Percentiles rank a stretch among this genome's conserved stretches.
Conservation (phyloP, 2,329 filamentous ascomycete genomes). For the Alternaria triticimaculans region DNA sequence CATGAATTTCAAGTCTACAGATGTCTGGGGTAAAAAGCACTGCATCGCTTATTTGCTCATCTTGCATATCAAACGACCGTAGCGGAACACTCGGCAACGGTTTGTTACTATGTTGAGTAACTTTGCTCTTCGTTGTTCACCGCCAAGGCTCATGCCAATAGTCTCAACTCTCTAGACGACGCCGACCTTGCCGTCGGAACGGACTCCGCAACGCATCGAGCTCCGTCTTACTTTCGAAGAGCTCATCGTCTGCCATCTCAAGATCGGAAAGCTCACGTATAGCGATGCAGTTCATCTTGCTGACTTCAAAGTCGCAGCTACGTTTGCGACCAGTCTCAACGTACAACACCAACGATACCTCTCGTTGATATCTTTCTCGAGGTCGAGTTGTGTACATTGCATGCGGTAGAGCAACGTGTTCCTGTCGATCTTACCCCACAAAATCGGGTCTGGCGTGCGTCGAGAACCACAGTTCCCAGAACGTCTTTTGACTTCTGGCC, state of each 20-base stretch:
- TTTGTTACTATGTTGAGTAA: conserved; percentile 6
- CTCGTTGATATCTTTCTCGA: no score
- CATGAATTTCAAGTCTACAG: neutral
- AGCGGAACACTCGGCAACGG: conserved; percentile 18
- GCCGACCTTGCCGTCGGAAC: conserved; percentile 6
- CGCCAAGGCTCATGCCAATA: conserved; percentile 10
- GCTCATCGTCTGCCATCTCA: neutral
- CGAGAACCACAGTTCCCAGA: neutral
- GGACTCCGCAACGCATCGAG: neutral
- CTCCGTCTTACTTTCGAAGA: neutral
- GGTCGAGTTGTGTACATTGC: neutral
- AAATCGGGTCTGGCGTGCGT: neutral
- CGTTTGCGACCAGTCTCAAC: neutral
- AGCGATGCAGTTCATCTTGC: neutral
- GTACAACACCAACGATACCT: neutral
- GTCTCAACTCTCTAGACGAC: neutral
- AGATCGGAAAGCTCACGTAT: neutral
- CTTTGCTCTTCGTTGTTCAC: neutral
- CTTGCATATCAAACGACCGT: neutral
- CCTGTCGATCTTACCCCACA: conserved; percentile 11
- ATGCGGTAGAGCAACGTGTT: neutral
- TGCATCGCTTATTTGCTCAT: conserved; percentile 5
- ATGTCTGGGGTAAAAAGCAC: conserved; percentile 2
- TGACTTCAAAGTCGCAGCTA: neutral
- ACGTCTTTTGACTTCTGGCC: neutral